Conservation (phyloP, 2,329 filamentous ascomycete genomes). For the Gliomastix tumulicola region DNA sequence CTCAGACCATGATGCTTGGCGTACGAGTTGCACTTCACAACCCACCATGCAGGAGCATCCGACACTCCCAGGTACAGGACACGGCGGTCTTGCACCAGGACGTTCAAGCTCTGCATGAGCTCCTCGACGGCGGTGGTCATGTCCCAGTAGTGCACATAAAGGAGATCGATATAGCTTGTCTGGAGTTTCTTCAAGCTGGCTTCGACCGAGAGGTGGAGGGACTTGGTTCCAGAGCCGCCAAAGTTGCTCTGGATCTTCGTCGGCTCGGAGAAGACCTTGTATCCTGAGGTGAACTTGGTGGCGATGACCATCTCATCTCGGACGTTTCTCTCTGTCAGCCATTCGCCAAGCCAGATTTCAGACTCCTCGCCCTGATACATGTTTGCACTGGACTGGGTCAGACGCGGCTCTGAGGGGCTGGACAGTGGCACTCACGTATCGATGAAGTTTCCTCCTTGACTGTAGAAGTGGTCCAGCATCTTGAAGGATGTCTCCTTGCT, state of each 20-base stretch:
- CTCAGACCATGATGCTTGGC: slow-evolving; percentile 15
- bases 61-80: slow-evolving; percentile 21
- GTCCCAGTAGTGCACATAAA: slow-evolving; percentile 23
- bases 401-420: neutral
- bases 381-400: slow-evolving; percentile 17
- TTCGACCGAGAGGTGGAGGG: slow-evolving; percentile 27
- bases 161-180: slow-evolving; percentile 22
- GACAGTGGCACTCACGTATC: slow-evolving; percentile 32
- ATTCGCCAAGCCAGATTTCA: slow-evolving; percentile 44
- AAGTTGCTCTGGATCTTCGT: slow-evolving; percentile 19
- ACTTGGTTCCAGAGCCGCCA: slow-evolving; percentile 27
- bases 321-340: slow-evolving; percentile 33
- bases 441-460: slow-evolving; percentile 54
- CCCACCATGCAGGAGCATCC: slow-evolving; percentile 21
- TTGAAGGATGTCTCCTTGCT: slow-evolving; percentile 42
- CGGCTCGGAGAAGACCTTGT: slow-evolving; percentile 10
- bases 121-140: slow-evolving; percentile 13
- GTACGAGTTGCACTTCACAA: slow-evolving; percentile 15
- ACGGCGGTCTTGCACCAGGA: slow-evolving; percentile 14
- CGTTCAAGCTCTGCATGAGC: slow-evolving; percentile 16
- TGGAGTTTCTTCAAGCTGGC: slow-evolving; percentile 31
- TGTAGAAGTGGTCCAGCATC: slow-evolving; percentile 48
- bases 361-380: slow-evolving; percentile 44
- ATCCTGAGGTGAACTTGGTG: slow-evolving; percentile 39
- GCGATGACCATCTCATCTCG: slow-evolving; percentile 40